A percentile compares a stretch with the other conserved stretches of the same genome.
These are phyloP conservation scores for Debaryomyces sp. DNA, from an alignment of 1,139 yeast species.

Conservation along the genomic window DNA sequence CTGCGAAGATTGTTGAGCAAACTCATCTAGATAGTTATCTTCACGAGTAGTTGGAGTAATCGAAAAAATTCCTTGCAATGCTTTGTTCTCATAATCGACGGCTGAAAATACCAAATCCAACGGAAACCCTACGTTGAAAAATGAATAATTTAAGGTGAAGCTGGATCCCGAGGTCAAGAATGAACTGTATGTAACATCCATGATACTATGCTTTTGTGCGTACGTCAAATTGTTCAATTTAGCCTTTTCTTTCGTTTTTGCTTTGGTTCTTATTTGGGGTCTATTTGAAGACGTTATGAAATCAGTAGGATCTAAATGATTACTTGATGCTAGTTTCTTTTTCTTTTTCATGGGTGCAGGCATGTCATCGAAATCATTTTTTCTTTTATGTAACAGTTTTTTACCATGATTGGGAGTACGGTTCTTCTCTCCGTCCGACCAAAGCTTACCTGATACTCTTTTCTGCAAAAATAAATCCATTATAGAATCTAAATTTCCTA, in stretches of 20 bases:
- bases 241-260: not conserved
- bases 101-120: constrained; percentile 22
- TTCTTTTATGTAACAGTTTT: constrained; percentile 9
- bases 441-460: constrained; percentile 19
- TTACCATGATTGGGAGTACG: not conserved
- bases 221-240: constrained; percentile 12
- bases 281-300: not conserved
- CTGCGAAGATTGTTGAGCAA: not conserved
- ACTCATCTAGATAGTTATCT: not conserved
- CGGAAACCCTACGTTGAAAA: constrained; percentile 7
- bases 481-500: constrained; percentile 20
- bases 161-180: constrained; percentile 21
- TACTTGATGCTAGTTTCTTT: not conserved
- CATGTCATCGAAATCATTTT: constrained; percentile 6
- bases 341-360: constrained; percentile 8
- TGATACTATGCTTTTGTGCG: constrained; percentile 22
- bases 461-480: constrained; percentile 25
- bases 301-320: not conserved
- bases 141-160: constrained; percentile 13
- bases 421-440: constrained; percentile 11
- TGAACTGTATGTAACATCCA: constrained; percentile 22
- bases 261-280: not conserved
- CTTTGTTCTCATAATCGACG: constrained; percentile 23
- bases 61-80: constrained; percentile 22
- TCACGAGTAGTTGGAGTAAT: constrained; percentile 1